A percentile compares a stretch with the other conserved stretches of the same genome.
These are phyloP conservation scores for Pichia heedii DNA, from an alignment of 805 yeast species.

Conservation along the genomic window DNA sequence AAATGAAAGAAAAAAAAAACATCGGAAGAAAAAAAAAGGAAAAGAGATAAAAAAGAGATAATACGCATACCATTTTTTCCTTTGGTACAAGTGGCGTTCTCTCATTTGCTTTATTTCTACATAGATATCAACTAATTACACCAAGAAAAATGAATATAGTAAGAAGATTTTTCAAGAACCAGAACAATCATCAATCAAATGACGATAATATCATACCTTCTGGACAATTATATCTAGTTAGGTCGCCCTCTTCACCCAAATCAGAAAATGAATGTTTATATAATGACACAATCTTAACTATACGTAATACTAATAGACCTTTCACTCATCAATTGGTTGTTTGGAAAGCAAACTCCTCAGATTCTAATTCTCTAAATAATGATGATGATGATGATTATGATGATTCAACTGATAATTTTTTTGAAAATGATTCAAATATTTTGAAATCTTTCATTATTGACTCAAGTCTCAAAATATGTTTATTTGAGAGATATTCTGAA, in stretches of 20 bases:
- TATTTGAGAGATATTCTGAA: slow-evolving; percentile 39
- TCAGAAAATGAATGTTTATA: slow-evolving; percentile 78
- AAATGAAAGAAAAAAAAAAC: too few relatives aligned
- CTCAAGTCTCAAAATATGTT: slow-evolving; percentile 48
- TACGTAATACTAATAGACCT: slow-evolving; percentile 58
- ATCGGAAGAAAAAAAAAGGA: too few relatives aligned
- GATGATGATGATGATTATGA: slow-evolving; percentile 41
- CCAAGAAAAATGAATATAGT: slow-evolving; percentile 70
- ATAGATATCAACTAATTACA: too few relatives aligned
- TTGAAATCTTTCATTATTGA: slow-evolving; percentile 67
- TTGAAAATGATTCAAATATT: slow-evolving; percentile 35
- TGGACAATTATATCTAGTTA: slow-evolving; percentile 66
- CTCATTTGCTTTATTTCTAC: too few relatives aligned
- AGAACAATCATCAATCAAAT: slow-evolving; percentile 36
- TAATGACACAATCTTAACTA: slow-evolving; percentile 67
- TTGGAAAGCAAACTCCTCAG: slow-evolving; percentile 60
- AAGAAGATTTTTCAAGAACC: slow-evolving; percentile 39
- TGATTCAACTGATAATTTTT: slow-evolving; percentile 28
- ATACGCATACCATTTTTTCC: too few relatives aligned
- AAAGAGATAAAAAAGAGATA: too few relatives aligned
- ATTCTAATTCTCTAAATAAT: slow-evolving; percentile 39
- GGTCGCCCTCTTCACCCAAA: slow-evolving; percentile 76
- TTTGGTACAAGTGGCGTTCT: too few relatives aligned
- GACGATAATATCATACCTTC: slow-evolving; percentile 63
- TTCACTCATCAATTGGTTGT: slow-evolving; percentile 59